These are phyloP conservation scores for Wallacemonas rigidus DNA, from an alignment of 208 protist species.

Conservation along the genomic window DNA sequence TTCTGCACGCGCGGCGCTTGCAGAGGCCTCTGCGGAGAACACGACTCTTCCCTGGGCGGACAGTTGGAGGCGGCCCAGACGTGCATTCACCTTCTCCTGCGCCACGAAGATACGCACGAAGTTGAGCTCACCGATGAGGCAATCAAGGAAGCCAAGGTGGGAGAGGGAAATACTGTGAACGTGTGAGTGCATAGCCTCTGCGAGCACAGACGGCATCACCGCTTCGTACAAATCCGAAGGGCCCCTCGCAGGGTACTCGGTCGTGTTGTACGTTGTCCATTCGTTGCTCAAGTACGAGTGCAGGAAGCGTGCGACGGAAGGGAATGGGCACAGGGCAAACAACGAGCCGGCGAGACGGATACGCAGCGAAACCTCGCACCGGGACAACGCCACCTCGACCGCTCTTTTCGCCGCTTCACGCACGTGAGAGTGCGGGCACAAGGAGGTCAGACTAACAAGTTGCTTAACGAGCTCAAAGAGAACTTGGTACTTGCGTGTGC, in stretches of 20 bases:
- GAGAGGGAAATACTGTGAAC: constrained; percentile 32
- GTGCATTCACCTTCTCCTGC: constrained; percentile 11
- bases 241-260: not conserved
- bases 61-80: not conserved
- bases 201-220: constrained; percentile 36
- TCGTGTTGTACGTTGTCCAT: constrained; percentile 27
- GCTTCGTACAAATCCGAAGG: constrained; percentile 10
- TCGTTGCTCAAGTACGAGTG: constrained; percentile 45
- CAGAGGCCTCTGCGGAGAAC: not conserved
- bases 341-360: constrained; percentile 59
- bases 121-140: constrained; percentile 66
- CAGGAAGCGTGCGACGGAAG: constrained; percentile 66
- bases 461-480: constrained; percentile 62
- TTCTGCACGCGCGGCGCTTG: not conserved
- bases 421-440: constrained; percentile 42
- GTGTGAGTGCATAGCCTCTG: constrained; percentile 41
- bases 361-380: constrained; percentile 42
- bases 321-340: constrained; percentile 65
- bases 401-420: constrained; percentile 33
- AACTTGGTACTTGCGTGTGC: constrained; percentile 42
- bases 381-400: constrained; percentile 42
- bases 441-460: constrained; percentile 51
- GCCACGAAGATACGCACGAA: constrained; percentile 47
- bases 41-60: not conserved
- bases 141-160: constrained; percentile 64